Base-by-base conservation (phyloP, 2,329 filamentous ascomycete species). In the Diplodia seriata region DNA sequence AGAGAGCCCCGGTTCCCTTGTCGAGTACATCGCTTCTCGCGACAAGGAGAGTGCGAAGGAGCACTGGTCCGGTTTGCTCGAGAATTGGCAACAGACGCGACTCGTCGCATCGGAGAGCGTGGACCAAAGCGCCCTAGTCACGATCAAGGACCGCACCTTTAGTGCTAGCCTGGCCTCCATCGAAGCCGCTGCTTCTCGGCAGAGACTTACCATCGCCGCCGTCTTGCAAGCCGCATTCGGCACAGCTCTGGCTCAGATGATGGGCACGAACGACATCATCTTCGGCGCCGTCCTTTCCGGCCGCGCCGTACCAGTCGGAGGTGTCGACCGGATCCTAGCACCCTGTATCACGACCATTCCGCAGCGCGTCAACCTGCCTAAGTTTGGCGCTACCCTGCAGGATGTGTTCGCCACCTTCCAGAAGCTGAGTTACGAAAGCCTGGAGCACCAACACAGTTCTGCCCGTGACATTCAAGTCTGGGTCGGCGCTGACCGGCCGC, bases 291-390 rank as follows among this genome's bases (percentile, higher is more conserved):
- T 79, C 6, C 73, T 78, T 14, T 78, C 76, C 4, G 77, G 77
- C 47, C 72, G 77, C 33, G 72, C 75, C 31, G 70, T 78, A 3
- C 72, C 77, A 9, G 71, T 77, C 14, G 68, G 74, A 14, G 74
- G 75, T 3, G 73, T 76, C 8, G 73, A 78, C 8, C 73, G 72
- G 0, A 76, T 80, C 12, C 69, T 78, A 6, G 70, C 76, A 18
- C 78, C 78, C 12, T 79, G 77, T 57, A 77, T 80, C 49, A 77
- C 75, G 1, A 80, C 78, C 5, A 74, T 80, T 23, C 78, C 78
- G 1, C 74, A 73, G 31, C 75, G 77, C n/a, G 72, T 80, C 11
- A 71, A 74, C 55, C 71, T 74, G 12, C 64, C 61, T 1, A 66
- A 69, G 31, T 57, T 65, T 5, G 50, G 74, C 14, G n/a, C 47